phyloP scores from a whole-genome alignment of 257 asterid species.

The Buddleja alternifolia region DNA sequence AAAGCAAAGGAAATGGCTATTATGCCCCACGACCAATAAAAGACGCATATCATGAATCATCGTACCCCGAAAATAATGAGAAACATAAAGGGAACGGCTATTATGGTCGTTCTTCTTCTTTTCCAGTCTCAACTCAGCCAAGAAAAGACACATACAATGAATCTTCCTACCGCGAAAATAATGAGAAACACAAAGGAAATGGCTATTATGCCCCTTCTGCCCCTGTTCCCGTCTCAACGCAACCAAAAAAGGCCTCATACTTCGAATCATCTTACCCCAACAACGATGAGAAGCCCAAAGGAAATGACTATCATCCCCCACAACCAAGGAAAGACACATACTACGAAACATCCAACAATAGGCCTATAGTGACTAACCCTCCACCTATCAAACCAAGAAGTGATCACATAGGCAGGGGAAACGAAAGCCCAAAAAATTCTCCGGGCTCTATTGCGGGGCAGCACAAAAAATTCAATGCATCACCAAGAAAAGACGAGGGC shows the following conservation, averaged over 20 bases:
- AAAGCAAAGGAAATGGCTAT: too few species aligned
- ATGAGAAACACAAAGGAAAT: background rate
- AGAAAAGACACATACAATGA: too few species aligned
- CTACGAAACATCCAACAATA: conserved; percentile 9
- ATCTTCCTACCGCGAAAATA: background rate
- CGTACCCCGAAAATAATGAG: too few species aligned
- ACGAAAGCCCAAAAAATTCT: conserved; percentile 22
- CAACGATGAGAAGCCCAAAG: background rate
- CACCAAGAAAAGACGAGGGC: conserved; percentile 20
- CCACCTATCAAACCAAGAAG: conserved; percentile 28
- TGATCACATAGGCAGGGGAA: background rate
- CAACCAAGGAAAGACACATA: background rate
- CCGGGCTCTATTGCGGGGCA: background rate
- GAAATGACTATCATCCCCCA: background rate
- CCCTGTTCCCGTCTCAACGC: too few species aligned
- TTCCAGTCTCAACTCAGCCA: too few species aligned
- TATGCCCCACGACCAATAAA: too few species aligned
- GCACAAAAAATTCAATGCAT: background rate
- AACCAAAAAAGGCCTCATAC: too few species aligned
- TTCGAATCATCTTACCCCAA: background rate
- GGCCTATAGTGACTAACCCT: conserved; percentile 5
- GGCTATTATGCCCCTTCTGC: background rate
- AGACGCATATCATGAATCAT: too few species aligned
- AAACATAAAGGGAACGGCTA: too few species aligned
- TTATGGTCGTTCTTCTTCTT: too few species aligned